Base-by-base conservation (phyloP, 768 basidiomycete species). In the Leccinum subgranulosum region DNA sequence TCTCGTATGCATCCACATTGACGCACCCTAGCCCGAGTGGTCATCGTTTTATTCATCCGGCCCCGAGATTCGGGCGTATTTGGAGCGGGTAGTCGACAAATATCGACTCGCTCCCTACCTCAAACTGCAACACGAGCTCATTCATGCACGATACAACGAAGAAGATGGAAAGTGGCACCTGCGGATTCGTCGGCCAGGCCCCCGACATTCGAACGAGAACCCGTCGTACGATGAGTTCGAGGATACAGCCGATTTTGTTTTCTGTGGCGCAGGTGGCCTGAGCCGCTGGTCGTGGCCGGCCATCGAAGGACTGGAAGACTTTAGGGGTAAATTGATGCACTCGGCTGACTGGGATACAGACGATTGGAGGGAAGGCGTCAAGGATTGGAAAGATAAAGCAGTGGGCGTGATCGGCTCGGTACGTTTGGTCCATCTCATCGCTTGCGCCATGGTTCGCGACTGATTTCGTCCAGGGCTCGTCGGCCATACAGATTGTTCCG, bases 31-130 rank as follows among this genome's bases (percentile, higher is more conserved):
- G 41, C 41, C 41, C 41, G 19, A 43, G 36, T 86, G 85, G 85
- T 84, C 83, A 1, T 69, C 79, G 4, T 85, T 82, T 70, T 86
- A 86, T 57, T 77, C 84, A 4, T 73, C 81, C 6, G 84, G 84
- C 3, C 68, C 76, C 3, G 85, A 89, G 66, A 87, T 89, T 31
- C 79, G 72, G 21, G 68, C 71, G 3, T 84, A 87, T 63, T 64
- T 87, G 21, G 73, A 82, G 55, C 68, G 71, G 25, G 75, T 85
- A 19, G 84, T 80, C 15, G 80, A 82, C 36, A 84, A 82, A 64
- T 84, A 84, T 66, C 73, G 81, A 53, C 74, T 88, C 25, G 67
- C 72, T 55, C 75, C 73, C 7, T 81, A 80, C 67, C 81, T 87
- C 65, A 79, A 79, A 47, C 76, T 86, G 1, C 74, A 74, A 15